Conservation (phyloP, 495 filamentous ascomycete genomes). For the Penicillium taxi region DNA sequence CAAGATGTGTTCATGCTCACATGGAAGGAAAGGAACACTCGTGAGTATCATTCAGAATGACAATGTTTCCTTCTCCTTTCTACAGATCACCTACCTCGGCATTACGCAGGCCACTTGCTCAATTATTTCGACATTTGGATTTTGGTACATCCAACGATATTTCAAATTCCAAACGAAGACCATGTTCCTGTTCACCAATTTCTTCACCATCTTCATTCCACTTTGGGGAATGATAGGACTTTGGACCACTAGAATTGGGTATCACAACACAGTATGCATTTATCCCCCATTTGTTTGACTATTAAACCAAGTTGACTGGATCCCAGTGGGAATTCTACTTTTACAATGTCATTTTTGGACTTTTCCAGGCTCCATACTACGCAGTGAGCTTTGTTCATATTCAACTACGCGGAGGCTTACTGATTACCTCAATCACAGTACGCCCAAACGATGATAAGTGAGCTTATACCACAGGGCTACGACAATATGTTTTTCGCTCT, state of each 20-base stretch:
- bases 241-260: constrained; percentile 40
- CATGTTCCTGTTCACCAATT: constrained; percentile 45
- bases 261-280: constrained; percentile 38
- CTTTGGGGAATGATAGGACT: constrained; percentile 47
- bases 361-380: constrained; percentile 47
- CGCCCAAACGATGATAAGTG: constrained; percentile 47
- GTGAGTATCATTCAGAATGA: constrained; percentile 43
- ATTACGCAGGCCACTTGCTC: constrained; percentile 40
- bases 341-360: constrained; percentile 42
- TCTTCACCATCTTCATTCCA: constrained; percentile 42
- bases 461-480: constrained; percentile 43
- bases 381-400: constrained; percentile 23
- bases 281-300: too few relatives aligned
- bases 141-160: constrained; percentile 45
- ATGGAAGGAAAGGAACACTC: constrained; percentile 28
- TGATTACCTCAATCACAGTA: constrained; percentile 21
- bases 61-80: constrained; percentile 39
- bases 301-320: too few relatives aligned
- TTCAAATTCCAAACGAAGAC: constrained; percentile 41
- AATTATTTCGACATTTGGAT: constrained; percentile 39
- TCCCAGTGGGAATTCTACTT: constrained; percentile 43
- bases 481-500: constrained; percentile 49
- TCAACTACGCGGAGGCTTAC: neutral
- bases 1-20: constrained; percentile 1
- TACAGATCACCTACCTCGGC: constrained; percentile 43